A percentile compares a stretch with the other conserved stretches of the same genome.
phyloP scores from a whole-genome alignment of 345 rosid genomes.

The Clausena lansium region DNA sequence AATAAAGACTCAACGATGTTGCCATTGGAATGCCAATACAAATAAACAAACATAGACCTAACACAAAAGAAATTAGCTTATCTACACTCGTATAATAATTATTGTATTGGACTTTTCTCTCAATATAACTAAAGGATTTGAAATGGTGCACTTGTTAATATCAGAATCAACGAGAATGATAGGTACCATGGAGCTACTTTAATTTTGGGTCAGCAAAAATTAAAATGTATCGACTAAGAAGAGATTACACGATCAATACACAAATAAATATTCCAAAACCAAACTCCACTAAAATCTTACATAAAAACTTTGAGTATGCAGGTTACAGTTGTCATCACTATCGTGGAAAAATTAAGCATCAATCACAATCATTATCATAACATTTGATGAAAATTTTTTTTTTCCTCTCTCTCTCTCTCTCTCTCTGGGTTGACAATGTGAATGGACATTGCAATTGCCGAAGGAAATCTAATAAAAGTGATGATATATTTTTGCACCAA shows the following conservation, averaged over 20 bases:
- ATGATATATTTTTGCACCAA: background rate
- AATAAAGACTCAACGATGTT: no score
- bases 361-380: constrained; percentile 4
- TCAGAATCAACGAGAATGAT: background rate
- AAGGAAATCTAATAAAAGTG: background rate
- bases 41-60: no score
- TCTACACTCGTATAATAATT: no score
- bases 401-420: no score
- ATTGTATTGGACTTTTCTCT: background rate
- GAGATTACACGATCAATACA: background rate
- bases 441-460: background rate
- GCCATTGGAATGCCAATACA: no score
- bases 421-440: constrained; percentile 3
- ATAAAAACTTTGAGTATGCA: background rate
- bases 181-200: background rate
- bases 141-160: background rate
- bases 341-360: background rate
- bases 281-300: background rate
- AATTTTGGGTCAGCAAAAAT: background rate
- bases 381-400: background rate
- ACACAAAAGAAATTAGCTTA: no score
- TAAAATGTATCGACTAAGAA: background rate
- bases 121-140: background rate
- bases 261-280: background rate
- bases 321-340: background rate